Evolutionary conservation across 805 yeast species (phyloP), one percentile per base, ranked within the genome.

Genomic region (Saccharomycopsis sp.): DNA sequence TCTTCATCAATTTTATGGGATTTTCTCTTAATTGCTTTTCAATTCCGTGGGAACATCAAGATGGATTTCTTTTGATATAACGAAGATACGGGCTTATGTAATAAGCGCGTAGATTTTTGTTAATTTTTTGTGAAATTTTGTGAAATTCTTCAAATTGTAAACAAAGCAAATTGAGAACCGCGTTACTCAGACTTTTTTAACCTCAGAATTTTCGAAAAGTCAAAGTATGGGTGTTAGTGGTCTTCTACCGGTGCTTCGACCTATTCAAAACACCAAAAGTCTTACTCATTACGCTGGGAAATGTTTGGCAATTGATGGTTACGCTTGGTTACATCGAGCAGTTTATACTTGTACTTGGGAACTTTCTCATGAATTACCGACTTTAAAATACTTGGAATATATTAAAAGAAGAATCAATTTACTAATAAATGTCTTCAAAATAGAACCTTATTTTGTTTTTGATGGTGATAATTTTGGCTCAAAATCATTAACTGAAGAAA

Each of bases 271-370:
- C 39, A 67, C 70, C 1, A 67, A 72, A 1, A 60, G 78, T 2
- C 60, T 88, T 34, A 69, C 70, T 41, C 61, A 70, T 27, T 84
- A 75, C 56, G 60, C 74, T 12, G 96, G 95, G 1, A 68, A 78
- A 52, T 76, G 82, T 0, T 61, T 88, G 32, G 99, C 95, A 0
- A 79, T 92, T n/a, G 99, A 92, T 55, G 88, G 95, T 0, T 92
- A 86, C 54, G 87, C 96, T 1, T 92, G 99, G 99, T 70, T 92
- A 4, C 99, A 92, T 59, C 73, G 84, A 48, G 88, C 92, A 3
- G 77, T 84, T 3, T 71, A 79, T 37, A 64, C 85, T 14, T 88
- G 97, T 59, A 82, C 96, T 0, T 74, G 71, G 59, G 95, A 92
- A 37, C 62, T 92, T 35, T 85, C 86, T 6, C 63, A 72, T 38